Percentiles rank a stretch among this genome's conserved stretches.
These are phyloP conservation scores for Suillus clintonianus DNA, from an alignment of 768 basidiomycete species.

Conservation along the genomic window DNA sequence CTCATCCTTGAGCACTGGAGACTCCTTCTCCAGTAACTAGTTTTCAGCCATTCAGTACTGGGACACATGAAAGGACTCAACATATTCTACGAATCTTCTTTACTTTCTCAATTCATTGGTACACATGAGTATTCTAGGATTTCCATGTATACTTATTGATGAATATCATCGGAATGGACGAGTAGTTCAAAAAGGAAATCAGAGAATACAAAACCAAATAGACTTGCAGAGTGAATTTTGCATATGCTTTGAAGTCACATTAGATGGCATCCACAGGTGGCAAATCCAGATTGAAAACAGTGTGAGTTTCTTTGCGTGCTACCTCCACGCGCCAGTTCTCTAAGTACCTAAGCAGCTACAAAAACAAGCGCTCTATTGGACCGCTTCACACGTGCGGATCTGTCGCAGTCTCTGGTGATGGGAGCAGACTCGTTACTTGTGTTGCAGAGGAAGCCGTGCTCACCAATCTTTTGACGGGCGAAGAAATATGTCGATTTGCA, in stretches of 20 bases:
- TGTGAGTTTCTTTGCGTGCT: background rate
- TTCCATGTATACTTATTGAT: background rate
- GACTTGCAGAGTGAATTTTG: background rate
- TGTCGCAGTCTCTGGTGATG: slow-evolving; percentile 77
- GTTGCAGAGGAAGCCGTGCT: slow-evolving; percentile 84
- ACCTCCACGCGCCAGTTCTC: background rate
- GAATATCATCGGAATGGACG: background rate
- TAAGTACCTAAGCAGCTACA: slow-evolving; percentile 53
- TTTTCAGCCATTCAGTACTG: background rate
- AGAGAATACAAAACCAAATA: slow-evolving; percentile 2
- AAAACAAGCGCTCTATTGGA: slow-evolving; percentile 68
- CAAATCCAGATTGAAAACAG: slow-evolving; percentile 3
- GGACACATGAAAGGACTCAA: background rate
- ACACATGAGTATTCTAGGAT: background rate
- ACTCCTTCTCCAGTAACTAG: background rate
- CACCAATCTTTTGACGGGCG: slow-evolving; percentile 76
- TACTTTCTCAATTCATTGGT: background rate
- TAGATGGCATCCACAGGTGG: slow-evolving; percentile 3
- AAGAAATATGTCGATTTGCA: slow-evolving; percentile 76
- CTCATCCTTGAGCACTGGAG: background rate
- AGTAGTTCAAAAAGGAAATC: slow-evolving; percentile 1
- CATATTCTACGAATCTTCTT: background rate
- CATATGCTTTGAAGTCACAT: background rate
- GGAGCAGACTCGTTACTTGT: slow-evolving; percentile 79
- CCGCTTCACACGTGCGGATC: slow-evolving; percentile 91